Conservation (phyloP, 208 protist species). For the Leishmania martiniquensis region DNA sequence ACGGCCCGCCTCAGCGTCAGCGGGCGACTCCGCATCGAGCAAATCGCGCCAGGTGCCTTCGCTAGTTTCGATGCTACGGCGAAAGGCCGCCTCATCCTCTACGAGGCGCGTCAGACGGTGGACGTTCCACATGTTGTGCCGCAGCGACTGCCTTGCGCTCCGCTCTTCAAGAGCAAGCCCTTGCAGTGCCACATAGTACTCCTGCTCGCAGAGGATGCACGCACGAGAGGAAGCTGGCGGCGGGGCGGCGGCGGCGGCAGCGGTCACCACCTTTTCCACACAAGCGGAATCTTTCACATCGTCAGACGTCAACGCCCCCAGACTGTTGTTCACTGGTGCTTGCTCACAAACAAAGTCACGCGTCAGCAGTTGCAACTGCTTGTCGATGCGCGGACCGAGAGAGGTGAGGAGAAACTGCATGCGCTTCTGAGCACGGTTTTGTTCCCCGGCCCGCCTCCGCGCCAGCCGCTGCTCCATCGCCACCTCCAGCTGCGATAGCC, state of each 20-base stretch:
- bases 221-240: neutral
- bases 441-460: constrained; percentile 39
- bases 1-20: neutral
- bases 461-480: constrained; percentile 48
- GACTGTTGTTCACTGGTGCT: neutral
- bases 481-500: constrained; percentile 22
- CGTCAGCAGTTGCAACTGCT: neutral
- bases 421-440: constrained; percentile 60
- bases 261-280: too few relatives aligned
- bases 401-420: constrained; percentile 40
- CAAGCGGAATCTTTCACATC: neutral
- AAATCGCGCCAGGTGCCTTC: constrained; percentile 3
- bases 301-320: neutral
- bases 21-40: neutral
- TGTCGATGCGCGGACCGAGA: constrained; percentile 35
- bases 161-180: constrained; percentile 31
- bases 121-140: neutral
- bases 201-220: constrained; percentile 21
- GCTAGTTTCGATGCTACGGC: constrained; percentile 8
- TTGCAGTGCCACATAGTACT: constrained; percentile 22
- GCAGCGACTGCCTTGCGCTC: constrained; percentile 13
- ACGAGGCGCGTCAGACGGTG: constrained; percentile 2
- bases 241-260: neutral
- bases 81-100: constrained; percentile 25
- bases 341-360: neutral